These are phyloP conservation scores for Sporopachydermia lactativora DNA, from an alignment of 805 yeast species.

Conservation along the genomic window DNA sequence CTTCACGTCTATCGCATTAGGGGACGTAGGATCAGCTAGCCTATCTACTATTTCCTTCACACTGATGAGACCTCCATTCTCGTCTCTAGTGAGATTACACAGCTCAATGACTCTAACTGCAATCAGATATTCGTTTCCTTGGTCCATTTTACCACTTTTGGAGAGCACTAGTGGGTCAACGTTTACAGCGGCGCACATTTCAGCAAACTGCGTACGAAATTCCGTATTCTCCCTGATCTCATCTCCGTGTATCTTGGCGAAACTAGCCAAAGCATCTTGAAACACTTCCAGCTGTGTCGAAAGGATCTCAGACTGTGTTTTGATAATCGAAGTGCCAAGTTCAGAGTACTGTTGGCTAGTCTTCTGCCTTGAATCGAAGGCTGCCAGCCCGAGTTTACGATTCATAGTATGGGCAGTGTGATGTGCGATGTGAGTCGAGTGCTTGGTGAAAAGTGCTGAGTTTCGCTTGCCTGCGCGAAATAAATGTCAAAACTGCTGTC, in stretches of 20 bases:
- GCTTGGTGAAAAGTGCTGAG: too few relatives aligned
- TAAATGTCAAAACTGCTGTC: too few relatives aligned
- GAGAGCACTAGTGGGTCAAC: conserved; percentile 54
- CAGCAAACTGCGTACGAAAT: conserved; percentile 57
- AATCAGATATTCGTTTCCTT: conserved; percentile 51
- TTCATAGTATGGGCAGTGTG: too few relatives aligned
- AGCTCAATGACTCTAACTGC: conserved; percentile 65
- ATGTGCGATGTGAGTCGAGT: too few relatives aligned
- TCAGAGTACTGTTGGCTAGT: conserved; percentile 28
- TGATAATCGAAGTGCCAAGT: conserved; percentile 35
- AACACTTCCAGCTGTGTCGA: conserved; percentile 62
- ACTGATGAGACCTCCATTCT: conserved; percentile 74
- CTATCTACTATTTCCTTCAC: conserved; percentile 35
- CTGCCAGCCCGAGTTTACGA: conserved; percentile 30
- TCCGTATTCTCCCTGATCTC: conserved; percentile 52
- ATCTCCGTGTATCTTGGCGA: conserved; percentile 56
- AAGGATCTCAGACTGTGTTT: conserved; percentile 44
- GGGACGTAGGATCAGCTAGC: conserved; percentile 15
- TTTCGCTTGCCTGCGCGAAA: too few relatives aligned
- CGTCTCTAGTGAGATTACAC: conserved; percentile 51
- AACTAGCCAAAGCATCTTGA: conserved; percentile 61
- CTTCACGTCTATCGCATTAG: conserved; percentile 18
- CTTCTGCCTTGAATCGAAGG: conserved; percentile 26
- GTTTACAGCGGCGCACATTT: conserved; percentile 68
- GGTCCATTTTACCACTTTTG: conserved; percentile 18